phyloP scores from a whole-genome alignment of 2,329 filamentous ascomycete genomes.

The Myotisia sp. region DNA sequence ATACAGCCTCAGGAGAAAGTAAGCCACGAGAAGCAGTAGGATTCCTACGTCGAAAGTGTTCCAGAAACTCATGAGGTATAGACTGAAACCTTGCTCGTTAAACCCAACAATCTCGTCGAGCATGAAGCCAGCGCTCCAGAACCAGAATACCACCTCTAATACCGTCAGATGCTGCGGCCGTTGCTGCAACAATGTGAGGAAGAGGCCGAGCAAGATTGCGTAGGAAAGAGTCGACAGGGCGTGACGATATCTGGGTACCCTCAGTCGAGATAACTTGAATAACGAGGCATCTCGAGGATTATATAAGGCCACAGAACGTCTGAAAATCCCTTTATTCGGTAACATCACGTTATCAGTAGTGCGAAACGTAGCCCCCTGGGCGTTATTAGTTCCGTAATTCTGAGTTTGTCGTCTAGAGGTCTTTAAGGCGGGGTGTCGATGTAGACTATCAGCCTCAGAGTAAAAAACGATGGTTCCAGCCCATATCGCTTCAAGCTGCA shows the following conservation, averaged over 20 bases:
- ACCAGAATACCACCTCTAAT: conserved; percentile 84
- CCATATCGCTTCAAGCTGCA: conserved; percentile 95
- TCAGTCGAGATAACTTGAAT: conserved; percentile 78
- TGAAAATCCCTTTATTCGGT: conserved; percentile 16
- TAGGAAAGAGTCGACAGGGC: conserved; percentile 81
- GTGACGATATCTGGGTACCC: conserved; percentile 82
- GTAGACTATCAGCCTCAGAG: conserved; percentile 70
- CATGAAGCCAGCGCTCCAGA: conserved; percentile 96
- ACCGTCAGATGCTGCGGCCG: conserved; percentile 68
- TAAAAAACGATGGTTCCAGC: conserved; percentile 91
- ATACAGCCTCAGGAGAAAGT: conserved; percentile 80
- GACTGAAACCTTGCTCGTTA: conserved; percentile 87
- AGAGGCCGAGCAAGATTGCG: conserved; percentile 68
- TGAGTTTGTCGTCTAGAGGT: conserved; percentile 12
- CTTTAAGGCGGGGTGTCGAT: conserved; percentile 42
- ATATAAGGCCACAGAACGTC: conserved; percentile 73
- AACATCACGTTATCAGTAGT: conserved; percentile 8
- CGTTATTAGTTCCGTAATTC: conserved; percentile 15
- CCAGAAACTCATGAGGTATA: conserved; percentile 98
- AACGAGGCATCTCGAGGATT: conserved; percentile 79
- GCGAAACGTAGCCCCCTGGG: neutral
- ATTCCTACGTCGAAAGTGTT: conserved; percentile 91
- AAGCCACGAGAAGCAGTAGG: conserved; percentile 66
- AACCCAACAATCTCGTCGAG: conserved; percentile 91
- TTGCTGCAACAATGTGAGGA: conserved; percentile 64